These are phyloP conservation scores for Coemansia sp. DNA, from an alignment of 192 early-diverging fungal genomes.

Conservation along the genomic window DNA sequence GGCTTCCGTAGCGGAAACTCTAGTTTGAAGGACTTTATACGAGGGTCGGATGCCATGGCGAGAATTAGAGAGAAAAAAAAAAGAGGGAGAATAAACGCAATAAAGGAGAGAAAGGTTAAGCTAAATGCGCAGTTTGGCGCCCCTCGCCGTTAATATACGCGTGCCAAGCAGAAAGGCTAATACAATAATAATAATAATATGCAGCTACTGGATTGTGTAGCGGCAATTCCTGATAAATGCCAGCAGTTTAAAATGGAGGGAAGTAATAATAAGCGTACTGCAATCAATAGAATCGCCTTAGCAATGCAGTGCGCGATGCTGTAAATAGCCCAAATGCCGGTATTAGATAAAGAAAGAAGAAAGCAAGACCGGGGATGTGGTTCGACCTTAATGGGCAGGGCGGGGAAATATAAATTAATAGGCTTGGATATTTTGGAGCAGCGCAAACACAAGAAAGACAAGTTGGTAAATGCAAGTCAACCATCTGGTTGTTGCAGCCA, in stretches of 20 bases:
- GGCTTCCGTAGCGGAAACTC: constrained; percentile 39
- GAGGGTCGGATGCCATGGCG: constrained; percentile 27
- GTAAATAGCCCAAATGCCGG: constrained; percentile 6
- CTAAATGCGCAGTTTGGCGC: not conserved
- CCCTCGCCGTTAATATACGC: constrained; percentile 1
- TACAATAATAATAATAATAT: not conserved
- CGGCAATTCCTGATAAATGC: not conserved
- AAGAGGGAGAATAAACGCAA: constrained; percentile 1
- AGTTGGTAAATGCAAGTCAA: not conserved
- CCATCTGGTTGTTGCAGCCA: constrained; percentile 3
- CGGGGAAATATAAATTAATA: constrained; percentile 4
- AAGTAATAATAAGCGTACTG: constrained; percentile 5
- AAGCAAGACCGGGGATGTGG: not conserved
- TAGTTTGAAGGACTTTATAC: constrained; percentile 36
- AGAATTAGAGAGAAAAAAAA: constrained; percentile 2
- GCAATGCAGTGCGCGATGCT: constrained; percentile 5
- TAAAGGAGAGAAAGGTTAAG: not conserved
- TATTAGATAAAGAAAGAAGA: not conserved
- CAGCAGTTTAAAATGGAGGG: not conserved
- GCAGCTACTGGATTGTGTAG: constrained; percentile 10
- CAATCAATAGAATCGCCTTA: not conserved
- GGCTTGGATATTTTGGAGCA: not conserved
- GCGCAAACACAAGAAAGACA: constrained; percentile 1
- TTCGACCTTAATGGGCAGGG: not conserved
- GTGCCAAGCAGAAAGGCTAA: constrained; percentile 1